Base-by-base conservation (phyloP, 345 rosid species). In the Toxicodendron radicans region DNA sequence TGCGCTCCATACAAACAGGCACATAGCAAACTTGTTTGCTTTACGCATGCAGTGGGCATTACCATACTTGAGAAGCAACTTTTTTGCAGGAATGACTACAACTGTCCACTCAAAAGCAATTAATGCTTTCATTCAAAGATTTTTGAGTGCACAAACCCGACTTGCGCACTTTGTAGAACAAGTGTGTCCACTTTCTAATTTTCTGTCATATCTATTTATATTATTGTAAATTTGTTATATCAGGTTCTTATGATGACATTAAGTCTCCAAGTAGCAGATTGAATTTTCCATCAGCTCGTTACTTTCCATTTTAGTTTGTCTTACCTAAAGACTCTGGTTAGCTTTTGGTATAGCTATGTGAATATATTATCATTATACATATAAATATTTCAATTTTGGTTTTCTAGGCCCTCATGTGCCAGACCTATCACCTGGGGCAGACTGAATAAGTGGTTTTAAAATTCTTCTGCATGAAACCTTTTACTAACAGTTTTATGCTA, bases 91-190 rank as follows among this genome's bases (percentile, higher is more conserved):
- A 81, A 85, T 95, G 91, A 88, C 91, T 27, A 76, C 87, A 68
- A 77, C 86, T 67, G 92, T 91, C 48, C 90, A 88, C 72, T 95
- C 97, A 32, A 95, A 95, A 78, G 84, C 89, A 35, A 92, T 95
- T 67, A 91, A 91, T 82, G 85, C 97, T 68, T 92, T 92, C 85
- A 95, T 95, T 81, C 99, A 91, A 84, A 86, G 99, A 73, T 92
- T 92, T 82, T 75, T 95, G 73, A 91, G 88, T 74, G 95, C 97
- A 53, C 99, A 95, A 77, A 88, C 97, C 21, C 87, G 93, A 27
- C 94, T 92, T 43, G 92, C 99, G 14, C 95, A 91, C 74, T 92
- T 95, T 76, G 94, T 88, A 24, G 99, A 91, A 83, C 99, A 92
- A 83, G 99, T 94, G 84, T 24, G 85, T 65, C 69, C 17, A 63